Evolutionary conservation across 208 protist genomes (phyloP).

Genomic region (Wallacemonas sp.): DNA sequence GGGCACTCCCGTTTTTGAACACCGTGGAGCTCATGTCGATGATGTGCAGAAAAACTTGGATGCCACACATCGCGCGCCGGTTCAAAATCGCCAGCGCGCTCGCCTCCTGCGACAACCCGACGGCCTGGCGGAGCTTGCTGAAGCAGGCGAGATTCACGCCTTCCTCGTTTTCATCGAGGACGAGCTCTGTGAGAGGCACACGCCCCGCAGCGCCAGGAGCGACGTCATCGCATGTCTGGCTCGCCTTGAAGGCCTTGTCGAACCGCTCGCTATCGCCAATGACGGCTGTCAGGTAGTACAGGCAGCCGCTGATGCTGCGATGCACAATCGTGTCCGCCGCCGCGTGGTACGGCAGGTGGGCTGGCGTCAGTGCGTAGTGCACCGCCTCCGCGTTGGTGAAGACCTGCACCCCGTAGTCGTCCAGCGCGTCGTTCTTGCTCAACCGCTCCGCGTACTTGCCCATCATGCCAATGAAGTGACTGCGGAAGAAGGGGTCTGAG

Average conservation of each 20-base stretch:
- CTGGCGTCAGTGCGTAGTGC: slow-evolving; percentile 23
- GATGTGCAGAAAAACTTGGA: slow-evolving; percentile 16
- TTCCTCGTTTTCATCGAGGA: not conserved
- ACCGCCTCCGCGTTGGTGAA: slow-evolving; percentile 62
- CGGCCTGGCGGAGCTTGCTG: slow-evolving; percentile 4
- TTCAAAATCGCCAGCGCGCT: not conserved
- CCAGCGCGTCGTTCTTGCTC: slow-evolving; percentile 11
- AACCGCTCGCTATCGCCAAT: not conserved
- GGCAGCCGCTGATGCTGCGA: slow-evolving; percentile 37
- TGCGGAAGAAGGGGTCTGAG: slow-evolving; percentile 50
- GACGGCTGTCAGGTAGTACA: slow-evolving; percentile 34
- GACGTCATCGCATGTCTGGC: too few species aligned
- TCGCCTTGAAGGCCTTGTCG: too few species aligned
- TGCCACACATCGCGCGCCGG: not conserved
- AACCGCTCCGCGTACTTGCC: slow-evolving; percentile 59
- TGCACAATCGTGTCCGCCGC: slow-evolving; percentile 57
- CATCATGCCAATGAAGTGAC: slow-evolving; percentile 53
- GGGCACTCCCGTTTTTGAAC: not conserved
- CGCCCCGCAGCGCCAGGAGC: too few species aligned
- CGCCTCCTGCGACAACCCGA: not conserved
- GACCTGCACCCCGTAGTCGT: slow-evolving; percentile 58
- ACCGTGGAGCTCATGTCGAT: slow-evolving; percentile 16
- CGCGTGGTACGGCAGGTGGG: slow-evolving; percentile 35
- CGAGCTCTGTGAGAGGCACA: not conserved
- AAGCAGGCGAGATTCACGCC: not conserved